Percentiles rank a stretch among this genome's conserved stretches.
These are phyloP conservation scores for Abrus pulchellus DNA, from an alignment of 306 rosid species.

Conservation along the genomic window DNA sequence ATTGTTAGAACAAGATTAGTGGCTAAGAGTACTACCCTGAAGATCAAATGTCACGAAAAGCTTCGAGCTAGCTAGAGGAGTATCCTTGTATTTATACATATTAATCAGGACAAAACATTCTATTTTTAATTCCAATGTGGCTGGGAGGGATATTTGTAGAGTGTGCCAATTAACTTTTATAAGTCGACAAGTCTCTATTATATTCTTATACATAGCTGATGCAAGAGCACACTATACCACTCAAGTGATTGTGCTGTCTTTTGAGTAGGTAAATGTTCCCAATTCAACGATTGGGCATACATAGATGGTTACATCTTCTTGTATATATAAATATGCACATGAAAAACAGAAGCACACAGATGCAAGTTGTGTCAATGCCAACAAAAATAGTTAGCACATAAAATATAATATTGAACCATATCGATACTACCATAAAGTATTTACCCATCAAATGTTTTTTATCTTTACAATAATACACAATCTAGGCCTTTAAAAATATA, in stretches of 20 bases:
- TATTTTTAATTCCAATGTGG: constrained; percentile 1
- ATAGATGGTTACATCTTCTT: neutral
- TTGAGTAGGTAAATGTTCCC: constrained; percentile 4
- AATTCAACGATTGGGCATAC: constrained; percentile 25
- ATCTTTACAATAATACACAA: neutral
- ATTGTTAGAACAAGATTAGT: constrained; percentile 18
- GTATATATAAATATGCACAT: neutral
- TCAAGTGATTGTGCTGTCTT: constrained; percentile 34
- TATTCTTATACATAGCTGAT: constrained; percentile 35
- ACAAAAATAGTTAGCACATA: neutral
- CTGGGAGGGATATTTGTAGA: neutral
- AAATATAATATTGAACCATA: neutral
- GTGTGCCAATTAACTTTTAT: constrained; percentile 39
- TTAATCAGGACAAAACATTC: too few relatives aligned
- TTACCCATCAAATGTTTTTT: neutral
- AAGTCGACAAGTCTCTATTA: neutral
- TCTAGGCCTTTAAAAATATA: neutral
- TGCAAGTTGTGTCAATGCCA: constrained; percentile 1
- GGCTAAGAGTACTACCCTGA: neutral
- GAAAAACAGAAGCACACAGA: constrained; percentile 11
- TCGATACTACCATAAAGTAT: neutral
- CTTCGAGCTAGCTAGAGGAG: neutral
- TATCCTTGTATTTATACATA: constrained; percentile 51
- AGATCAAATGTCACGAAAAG: neutral
- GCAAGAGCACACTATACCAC: constrained; percentile 40